Evolutionary conservation across 2,329 filamentous ascomycete species (phyloP).

Genomic region (Monosporascus ibericus): DNA sequence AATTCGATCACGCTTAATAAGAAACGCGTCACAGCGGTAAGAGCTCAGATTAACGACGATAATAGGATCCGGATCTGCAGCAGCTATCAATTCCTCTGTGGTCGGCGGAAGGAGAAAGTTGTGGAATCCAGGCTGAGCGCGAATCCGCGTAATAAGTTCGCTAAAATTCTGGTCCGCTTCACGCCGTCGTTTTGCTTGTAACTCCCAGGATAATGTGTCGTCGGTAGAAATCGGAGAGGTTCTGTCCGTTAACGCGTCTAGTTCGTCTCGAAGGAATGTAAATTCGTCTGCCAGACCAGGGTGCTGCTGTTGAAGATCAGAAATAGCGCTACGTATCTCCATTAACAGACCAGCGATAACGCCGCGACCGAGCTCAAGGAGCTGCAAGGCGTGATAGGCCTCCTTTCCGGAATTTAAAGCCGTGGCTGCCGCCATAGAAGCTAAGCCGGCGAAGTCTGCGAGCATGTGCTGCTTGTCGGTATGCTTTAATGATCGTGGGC

Average conservation of each 20-base stretch:
- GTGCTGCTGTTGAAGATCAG: neutral
- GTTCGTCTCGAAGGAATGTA: constrained; percentile 7
- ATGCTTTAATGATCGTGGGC: constrained; percentile 8
- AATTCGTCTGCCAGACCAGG: neutral
- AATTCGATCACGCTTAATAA: constrained; percentile 6
- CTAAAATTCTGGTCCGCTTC: constrained; percentile 2
- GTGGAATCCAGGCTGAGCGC: constrained; percentile 1
- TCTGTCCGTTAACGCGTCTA: constrained; percentile 1
- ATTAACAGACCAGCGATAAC: constrained; percentile 15
- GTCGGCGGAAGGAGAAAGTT: constrained; percentile 1
- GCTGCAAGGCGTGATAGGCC: constrained; percentile 6
- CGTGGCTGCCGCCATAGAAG: constrained; percentile 5
- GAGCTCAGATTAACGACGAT: constrained; percentile 4
- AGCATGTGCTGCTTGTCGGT: constrained; percentile 11
- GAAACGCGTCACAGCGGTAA: constrained; percentile 6
- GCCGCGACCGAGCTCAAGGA: constrained; percentile 22
- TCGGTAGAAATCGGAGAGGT: neutral
- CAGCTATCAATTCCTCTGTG: constrained; percentile 1
- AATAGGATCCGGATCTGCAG: constrained; percentile 3
- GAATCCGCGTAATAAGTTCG: constrained; percentile 2
- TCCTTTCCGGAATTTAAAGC: constrained; percentile 8
- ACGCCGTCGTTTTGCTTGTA: constrained; percentile 2
- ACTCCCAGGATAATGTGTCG: neutral
- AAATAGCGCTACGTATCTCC: constrained; percentile 1
- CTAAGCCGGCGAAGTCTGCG: constrained; percentile 4